These are phyloP conservation scores for Fusarium papillatum DNA, from an alignment of 2,329 filamentous ascomycete species.

Conservation along the genomic window DNA sequence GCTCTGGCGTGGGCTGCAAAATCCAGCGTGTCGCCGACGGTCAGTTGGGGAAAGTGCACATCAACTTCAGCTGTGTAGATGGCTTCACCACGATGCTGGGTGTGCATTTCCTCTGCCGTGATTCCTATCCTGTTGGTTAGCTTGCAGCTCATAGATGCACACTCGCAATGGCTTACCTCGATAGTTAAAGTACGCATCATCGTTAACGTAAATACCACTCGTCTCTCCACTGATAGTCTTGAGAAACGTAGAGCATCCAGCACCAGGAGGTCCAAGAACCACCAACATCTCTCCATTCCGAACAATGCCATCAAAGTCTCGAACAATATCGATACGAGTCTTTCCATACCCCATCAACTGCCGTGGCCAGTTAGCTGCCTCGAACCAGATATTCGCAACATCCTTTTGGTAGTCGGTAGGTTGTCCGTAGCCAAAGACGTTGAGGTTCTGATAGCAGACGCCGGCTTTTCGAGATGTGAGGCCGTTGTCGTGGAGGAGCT, in stretches of 20 bases:
- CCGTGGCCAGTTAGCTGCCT: conserved; percentile 56
- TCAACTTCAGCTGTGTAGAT: conserved; percentile 89
- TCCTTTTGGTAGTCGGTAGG: conserved; percentile 78
- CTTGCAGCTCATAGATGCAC: accelerated
- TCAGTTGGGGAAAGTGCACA: conserved; percentile 81
- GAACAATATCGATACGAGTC: conserved; percentile 74
- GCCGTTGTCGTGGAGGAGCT: conserved; percentile 26
- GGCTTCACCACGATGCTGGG: conserved; percentile 74
- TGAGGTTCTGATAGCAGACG: conserved; percentile 74
- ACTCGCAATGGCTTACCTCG: conserved; percentile 63
- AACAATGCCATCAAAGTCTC: conserved; percentile 74
- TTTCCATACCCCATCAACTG: conserved; percentile 66
- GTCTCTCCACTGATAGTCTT: conserved; percentile 87
- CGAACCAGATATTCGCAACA: conserved; percentile 70
- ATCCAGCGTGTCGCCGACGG: conserved; percentile 80
- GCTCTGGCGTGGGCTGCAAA: conserved; percentile 79
- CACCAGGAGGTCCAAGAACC: conserved; percentile 76
- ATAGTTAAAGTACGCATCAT: conserved; percentile 81
- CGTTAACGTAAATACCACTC: conserved; percentile 79
- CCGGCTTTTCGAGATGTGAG: conserved; percentile 56
- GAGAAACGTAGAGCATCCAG: conserved; percentile 83
- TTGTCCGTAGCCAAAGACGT: conserved; percentile 76
- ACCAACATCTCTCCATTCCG: conserved; percentile 79
- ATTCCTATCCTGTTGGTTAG: conserved; percentile 24
- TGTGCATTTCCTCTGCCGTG: conserved; percentile 39